phyloP scores from a whole-genome alignment of 2,329 filamentous ascomycete genomes.

The Coniochaeta ligniaria region DNA sequence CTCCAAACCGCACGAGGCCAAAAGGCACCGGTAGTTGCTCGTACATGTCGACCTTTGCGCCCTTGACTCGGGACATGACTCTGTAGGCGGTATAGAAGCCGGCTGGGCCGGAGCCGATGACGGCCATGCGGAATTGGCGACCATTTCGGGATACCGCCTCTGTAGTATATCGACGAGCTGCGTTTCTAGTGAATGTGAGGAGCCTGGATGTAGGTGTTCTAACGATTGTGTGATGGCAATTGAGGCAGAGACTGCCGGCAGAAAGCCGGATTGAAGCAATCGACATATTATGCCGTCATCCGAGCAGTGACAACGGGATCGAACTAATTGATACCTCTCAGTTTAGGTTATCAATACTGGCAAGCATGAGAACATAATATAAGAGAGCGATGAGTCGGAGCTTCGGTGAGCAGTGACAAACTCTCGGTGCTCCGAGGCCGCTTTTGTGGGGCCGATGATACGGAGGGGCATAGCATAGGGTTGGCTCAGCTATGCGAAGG shows the following conservation, averaged over 20 bases:
- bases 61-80: constrained; percentile 66
- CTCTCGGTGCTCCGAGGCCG: neutral
- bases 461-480: too few species aligned
- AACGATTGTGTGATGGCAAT: neutral
- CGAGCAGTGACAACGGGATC: neutral
- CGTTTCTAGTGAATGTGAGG: neutral
- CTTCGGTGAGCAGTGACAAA: neutral
- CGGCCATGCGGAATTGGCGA: constrained; percentile 67
- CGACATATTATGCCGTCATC: neutral
- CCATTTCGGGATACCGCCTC: constrained; percentile 15
- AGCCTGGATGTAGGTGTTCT: neutral
- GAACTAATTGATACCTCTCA: neutral
- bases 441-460: neutral
- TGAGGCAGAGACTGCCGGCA: neutral
- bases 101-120: constrained; percentile 89
- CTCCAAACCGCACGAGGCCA: constrained; percentile 85
- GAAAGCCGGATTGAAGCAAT: neutral
- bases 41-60: constrained; percentile 86
- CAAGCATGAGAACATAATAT: neutral
- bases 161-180: constrained; percentile 6
- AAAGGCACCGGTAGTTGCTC: constrained; percentile 89
- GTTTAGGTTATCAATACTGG: neutral
- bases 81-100: constrained; percentile 93
- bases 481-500: too few species aligned
- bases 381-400: neutral